Conservation (phyloP, 352 stramenopile species). For the Thalassiosira hispida region DNA sequence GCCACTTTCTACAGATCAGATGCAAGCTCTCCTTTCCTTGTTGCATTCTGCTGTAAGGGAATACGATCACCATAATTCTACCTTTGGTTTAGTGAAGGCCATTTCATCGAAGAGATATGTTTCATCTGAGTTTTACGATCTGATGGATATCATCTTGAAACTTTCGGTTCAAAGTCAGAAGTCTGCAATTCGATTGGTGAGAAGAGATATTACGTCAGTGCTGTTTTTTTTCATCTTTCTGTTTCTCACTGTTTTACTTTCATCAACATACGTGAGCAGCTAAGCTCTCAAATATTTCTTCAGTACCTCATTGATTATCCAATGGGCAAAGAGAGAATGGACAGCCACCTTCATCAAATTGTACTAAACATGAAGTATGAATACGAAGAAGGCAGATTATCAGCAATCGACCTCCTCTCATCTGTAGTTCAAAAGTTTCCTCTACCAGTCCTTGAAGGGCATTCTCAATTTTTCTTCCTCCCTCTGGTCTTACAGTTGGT, state of each 20-base stretch:
- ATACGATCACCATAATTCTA: conserved; percentile 94
- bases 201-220: conserved; percentile 78
- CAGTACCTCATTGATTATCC: conserved; percentile 95
- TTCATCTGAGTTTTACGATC: conserved; percentile 95
- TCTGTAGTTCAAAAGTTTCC: conserved; percentile 92
- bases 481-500: conserved; percentile 94
- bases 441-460: conserved; percentile 89
- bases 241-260: conserved; percentile 13
- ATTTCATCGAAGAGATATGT: conserved; percentile 89
- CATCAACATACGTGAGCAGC: conserved; percentile 47
- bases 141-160: conserved; percentile 93
- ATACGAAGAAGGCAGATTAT: conserved; percentile 92
- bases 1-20: conserved; percentile 76
- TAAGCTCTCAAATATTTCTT: conserved; percentile 82
- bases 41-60: conserved; percentile 91
- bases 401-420: conserved; percentile 90
- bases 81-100: conserved; percentile 92
- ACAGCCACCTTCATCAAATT: conserved; percentile 93
- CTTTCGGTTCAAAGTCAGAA: conserved; percentile 93
- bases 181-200: conserved; percentile 86
- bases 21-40: conserved; percentile 91
- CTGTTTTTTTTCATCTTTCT: conserved; percentile 85
- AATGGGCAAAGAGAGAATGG: conserved; percentile 91
- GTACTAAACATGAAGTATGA: conserved; percentile 95
- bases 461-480: conserved; percentile 93